Base-by-base conservation (phyloP, 2,329 filamentous ascomycete genomes). In the Microascus cirrosus region DNA sequence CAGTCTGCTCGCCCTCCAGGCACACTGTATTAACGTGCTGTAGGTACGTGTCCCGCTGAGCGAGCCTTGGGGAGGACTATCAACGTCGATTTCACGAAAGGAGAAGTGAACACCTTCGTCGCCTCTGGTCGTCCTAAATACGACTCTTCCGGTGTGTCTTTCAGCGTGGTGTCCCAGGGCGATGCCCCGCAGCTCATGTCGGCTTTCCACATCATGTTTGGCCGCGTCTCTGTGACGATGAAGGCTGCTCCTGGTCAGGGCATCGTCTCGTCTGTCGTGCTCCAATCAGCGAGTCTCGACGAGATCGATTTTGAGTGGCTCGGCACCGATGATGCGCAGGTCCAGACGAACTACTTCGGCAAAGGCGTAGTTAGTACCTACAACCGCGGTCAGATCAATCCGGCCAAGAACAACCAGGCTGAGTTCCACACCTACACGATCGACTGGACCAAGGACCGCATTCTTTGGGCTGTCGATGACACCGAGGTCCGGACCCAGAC, bases 171-270 rank as follows among this genome's bases (percentile, higher is more conserved):
- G 56, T 76, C 85, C 67, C 79, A 85, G 55, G 92, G 93, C 59
- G 90, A 99, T 68, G 83, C 90, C 2, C 94, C 94, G 0, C 87
- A 93, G 70, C 82, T 99, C 61, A 81, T 81, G 62, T 95, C 91
- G 61, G 83, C 94, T 66, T 97, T 95, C 82, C 97, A 96, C 78
- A 96, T 99, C 75, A 97, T 99, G 94, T 99, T 96, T 70, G 94
- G 94, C 63, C 88, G 86, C 62, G 89, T 96, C 67, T 88, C 95
- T 63, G 83, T 92, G 63, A 86, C 83, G 35, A 80, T 96, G 76
- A 92, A 93, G 73, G 85, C 90, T 28, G 91, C 94, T 11, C 86
- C 91, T 0, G 94, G 94, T 8, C 85, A 83, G 11, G 94, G 94
- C 60, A 96, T 99, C 65, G 92, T 99, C 63, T 96, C 90, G 71